A percentile compares a stretch with the other conserved stretches of the same genome.
Conservation (phyloP, 2,329 filamentous ascomycete species). For the Fusarium virguliforme region DNA sequence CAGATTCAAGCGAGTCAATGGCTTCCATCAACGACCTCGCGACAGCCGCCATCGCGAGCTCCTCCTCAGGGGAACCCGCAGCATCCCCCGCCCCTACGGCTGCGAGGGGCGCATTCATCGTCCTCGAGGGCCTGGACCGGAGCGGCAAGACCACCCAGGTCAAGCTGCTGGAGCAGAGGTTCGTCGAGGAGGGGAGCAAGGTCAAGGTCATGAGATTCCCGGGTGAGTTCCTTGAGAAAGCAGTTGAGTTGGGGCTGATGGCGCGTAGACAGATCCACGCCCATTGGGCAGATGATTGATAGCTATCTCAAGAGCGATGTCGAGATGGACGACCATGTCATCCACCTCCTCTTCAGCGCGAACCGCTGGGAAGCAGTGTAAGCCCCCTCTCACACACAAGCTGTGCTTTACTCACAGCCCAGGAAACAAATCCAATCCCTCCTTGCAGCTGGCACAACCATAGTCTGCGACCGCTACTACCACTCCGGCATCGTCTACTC, state of each 20-base stretch:
- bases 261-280: conserved; percentile 80
- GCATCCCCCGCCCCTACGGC: conserved; percentile 27
- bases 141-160: conserved; percentile 96
- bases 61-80: conserved; percentile 46
- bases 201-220: conserved; percentile 73
- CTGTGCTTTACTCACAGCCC: conserved; percentile 15
- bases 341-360: conserved; percentile 91
- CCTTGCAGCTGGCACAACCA: conserved; percentile 77
- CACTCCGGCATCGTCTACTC: conserved; percentile 96
- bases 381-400: conserved; percentile 1
- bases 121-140: conserved; percentile 90
- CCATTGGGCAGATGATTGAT: conserved; percentile 91
- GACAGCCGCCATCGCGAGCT: conserved; percentile 64
- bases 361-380: conserved; percentile 87
- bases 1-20: conserved; percentile 51
- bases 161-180: conserved; percentile 73
- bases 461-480: conserved; percentile 94
- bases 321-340: conserved; percentile 87
- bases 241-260: conserved; percentile 19
- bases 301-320: conserved; percentile 81
- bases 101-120: conserved; percentile 77
- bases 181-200: conserved; percentile 64
- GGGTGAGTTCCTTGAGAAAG: conserved; percentile 58
- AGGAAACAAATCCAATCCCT: conserved; percentile 68
- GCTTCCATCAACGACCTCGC: conserved; percentile 68